phyloP scores from a whole-genome alignment of 352 stramenopile species.

The Globisporangium polare region DNA sequence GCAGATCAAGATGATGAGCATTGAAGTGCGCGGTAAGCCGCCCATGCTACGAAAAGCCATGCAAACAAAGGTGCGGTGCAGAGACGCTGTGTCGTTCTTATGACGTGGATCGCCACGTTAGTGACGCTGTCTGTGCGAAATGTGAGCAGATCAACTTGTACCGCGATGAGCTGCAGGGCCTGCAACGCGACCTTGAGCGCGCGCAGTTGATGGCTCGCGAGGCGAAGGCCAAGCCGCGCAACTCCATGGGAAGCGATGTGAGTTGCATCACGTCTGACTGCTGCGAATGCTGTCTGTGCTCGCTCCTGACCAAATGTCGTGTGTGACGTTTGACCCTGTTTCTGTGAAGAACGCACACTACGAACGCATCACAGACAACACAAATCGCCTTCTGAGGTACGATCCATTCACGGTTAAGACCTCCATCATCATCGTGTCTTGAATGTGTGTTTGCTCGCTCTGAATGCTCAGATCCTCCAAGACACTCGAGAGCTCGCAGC shows the following conservation, averaged over 20 bases:
- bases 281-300: background rate
- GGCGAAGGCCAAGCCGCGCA: conserved; percentile 25
- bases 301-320: background rate
- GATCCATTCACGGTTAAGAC: background rate
- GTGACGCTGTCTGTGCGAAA: background rate
- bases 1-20: conserved; percentile 81
- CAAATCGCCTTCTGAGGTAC: conserved; percentile 54
- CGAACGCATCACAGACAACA: conserved; percentile 63
- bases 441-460: background rate
- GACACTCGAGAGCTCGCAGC: conserved; percentile 58
- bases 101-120: background rate
- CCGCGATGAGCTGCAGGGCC: conserved; percentile 61
- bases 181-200: conserved; percentile 65
- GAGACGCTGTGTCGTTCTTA: background rate
- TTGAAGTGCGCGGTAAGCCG: conserved; percentile 62
- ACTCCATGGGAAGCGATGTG: conserved; percentile 27
- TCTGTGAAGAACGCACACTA: conserved; percentile 52
- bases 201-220: conserved; percentile 66
- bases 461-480: conserved; percentile 41
- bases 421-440: background rate
- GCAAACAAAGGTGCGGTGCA: conserved; percentile 49
- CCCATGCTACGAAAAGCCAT: conserved; percentile 63
- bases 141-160: conserved; percentile 55
- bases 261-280: background rate
- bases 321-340: background rate